phyloP scores from a whole-genome alignment of 139 green algal species.

The Pycnococcus provasolii region DNA sequence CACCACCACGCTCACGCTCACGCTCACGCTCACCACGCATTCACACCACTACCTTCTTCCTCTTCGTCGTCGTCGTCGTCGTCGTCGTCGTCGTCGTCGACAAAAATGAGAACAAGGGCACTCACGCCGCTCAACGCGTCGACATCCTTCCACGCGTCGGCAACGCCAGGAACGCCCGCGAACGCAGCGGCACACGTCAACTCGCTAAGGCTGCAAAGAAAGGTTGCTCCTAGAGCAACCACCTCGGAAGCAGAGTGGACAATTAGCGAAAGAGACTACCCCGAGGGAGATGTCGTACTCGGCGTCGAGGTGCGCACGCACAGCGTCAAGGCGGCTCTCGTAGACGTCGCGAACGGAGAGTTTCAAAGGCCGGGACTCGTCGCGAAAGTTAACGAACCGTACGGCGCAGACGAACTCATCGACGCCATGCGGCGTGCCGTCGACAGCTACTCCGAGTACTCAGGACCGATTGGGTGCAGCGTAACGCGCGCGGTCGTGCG shows the following conservation, averaged over 20 bases:
- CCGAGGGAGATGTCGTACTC: constrained; percentile 13
- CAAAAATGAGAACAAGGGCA: no score
- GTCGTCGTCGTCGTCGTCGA: no score
- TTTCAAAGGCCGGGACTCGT: constrained; percentile 18
- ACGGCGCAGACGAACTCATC: constrained; percentile 1
- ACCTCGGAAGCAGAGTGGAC: background rate
- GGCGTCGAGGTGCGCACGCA: constrained; percentile 17
- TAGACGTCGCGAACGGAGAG: constrained; percentile 17
- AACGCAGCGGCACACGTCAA: no score
- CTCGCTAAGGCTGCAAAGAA: no score
- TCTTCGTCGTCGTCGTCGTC: no score
- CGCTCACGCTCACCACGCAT: no score
- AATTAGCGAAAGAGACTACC: constrained; percentile 17
- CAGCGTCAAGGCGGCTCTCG: constrained; percentile 8
- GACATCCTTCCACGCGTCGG: no score
- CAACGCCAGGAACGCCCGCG: no score
- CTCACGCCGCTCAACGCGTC: no score
- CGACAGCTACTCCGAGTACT: background rate
- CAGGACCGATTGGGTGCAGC: constrained; percentile 11
- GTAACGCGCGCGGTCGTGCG: constrained; percentile 14
- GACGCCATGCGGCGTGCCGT: background rate
- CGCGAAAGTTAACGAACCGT: constrained; percentile 3
- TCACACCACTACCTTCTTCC: no score
- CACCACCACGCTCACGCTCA: no score
- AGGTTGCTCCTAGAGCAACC: background rate